These are phyloP conservation scores for Wickerhamiella parazyma DNA, from an alignment of 805 yeast genomes.

Conservation along the genomic window DNA sequence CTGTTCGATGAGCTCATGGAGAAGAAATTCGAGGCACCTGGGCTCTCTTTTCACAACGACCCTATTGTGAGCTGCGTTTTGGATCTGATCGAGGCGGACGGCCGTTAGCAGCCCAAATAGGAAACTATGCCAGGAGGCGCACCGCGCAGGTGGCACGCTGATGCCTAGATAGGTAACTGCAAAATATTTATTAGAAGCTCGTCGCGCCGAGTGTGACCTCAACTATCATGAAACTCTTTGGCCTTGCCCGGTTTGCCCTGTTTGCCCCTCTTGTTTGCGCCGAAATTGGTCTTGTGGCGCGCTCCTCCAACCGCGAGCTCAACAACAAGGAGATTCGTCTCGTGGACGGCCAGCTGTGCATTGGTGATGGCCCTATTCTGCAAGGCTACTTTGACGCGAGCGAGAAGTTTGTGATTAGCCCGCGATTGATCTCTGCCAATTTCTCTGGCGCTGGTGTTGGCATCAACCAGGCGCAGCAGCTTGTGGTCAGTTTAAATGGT, in stretches of 20 bases:
- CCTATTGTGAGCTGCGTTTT: slow-evolving; percentile 23
- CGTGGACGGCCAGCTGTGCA: slow-evolving; percentile 12
- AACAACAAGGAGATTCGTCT: slow-evolving; percentile 14
- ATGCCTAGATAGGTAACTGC: too few relatives aligned
- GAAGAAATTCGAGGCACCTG: slow-evolving; percentile 41
- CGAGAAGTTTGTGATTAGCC: slow-evolving; percentile 13
- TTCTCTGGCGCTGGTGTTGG: slow-evolving; percentile 15
- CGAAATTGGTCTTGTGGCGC: slow-evolving; percentile 14
- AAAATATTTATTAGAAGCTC: not conserved
- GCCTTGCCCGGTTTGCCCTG: not conserved
- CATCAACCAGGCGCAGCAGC: slow-evolving; percentile 9
- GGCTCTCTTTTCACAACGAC: slow-evolving; percentile 19
- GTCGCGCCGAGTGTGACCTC: too few relatives aligned
- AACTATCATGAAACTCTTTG: not conserved
- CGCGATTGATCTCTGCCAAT: slow-evolving; percentile 12
- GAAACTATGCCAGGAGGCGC: not conserved
- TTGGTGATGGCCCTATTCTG: slow-evolving; percentile 15
- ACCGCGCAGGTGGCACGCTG: too few relatives aligned
- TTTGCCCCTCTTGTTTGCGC: slow-evolving; percentile 4
- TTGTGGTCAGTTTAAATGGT: slow-evolving; percentile 11
- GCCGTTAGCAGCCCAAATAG: slow-evolving; percentile 9
- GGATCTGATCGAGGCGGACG: slow-evolving; percentile 24
- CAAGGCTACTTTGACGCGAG: slow-evolving; percentile 11
- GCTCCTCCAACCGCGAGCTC: slow-evolving; percentile 9
- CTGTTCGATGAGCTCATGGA: slow-evolving; percentile 57